Evolutionary conservation across 495 filamentous ascomycete genomes (phyloP), one percentile per base, ranked within the genome.

Genomic region (Oidiodendron maius): DNA sequence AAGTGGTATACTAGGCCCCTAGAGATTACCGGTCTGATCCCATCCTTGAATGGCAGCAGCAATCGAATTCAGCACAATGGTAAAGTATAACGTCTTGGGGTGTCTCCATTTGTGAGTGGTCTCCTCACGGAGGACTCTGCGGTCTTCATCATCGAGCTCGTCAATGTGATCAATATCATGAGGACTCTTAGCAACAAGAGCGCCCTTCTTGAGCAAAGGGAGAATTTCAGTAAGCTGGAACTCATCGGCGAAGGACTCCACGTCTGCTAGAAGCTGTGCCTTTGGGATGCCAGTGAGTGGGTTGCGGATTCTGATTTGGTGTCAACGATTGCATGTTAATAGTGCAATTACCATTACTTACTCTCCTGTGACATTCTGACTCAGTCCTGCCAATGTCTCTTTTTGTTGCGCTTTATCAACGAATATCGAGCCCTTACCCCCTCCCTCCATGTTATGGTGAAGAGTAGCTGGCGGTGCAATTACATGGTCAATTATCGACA

Each of bases 11-110:
- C 20, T 17, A 13, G 32, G 4, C 23, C 9, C 15, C 32, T 9
- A 44, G 21, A 44, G 13, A 11, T 15, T 28, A 50, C 47, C 47
- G 1, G 48, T 52, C 17, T 52, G 43, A 41, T 84, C 80, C 80
- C 81, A 85, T 25, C 82, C 82, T 58, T 87, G 83, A 26, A 85
- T 78, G 11, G 83, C 84, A 12, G 85, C 85, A 13, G 78, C 83
- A 45, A 88, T 78, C 20, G 83, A 85, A 58, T 80, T 83, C 25
- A 83, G 72, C 15, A 76, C 61, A 53, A 89, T 84, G 45, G 83
- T 85, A 49, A 80, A 70, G 61, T 78, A 81, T 0, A 59, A 45
- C 34, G 35, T 13, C n/a, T 9, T 46, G 9, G 85, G 83, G 20
- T 84, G 76, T 23, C 76, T 69, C 82, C 83, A 89, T 50, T 78